Evolutionary conservation across 163 green algal genomes (phyloP).

Genomic region (Prototheca wickerhamii): DNA sequence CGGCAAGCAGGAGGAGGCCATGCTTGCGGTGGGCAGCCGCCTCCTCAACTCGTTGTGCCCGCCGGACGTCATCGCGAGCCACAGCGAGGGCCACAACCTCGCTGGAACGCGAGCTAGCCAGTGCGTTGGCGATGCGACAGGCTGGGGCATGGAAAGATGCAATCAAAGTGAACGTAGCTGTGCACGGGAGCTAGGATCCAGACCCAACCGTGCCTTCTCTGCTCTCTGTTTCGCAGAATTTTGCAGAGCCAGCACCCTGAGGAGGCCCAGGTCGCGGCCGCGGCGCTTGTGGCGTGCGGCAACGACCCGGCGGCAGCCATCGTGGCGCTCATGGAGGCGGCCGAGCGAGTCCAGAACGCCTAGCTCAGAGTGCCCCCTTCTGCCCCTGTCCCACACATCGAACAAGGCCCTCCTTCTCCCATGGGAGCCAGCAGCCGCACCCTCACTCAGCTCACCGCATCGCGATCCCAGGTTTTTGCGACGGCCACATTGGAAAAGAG

Average conservation of each 20-base stretch:
- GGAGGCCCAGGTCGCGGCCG: slow-evolving; percentile 31
- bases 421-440: no score
- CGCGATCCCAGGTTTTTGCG: no score
- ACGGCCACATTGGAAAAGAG: no score
- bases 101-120: not conserved
- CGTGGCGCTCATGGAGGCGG: slow-evolving; percentile 23
- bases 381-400: no score
- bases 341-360: not conserved
- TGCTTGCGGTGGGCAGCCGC: not conserved
- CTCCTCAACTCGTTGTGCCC: not conserved
- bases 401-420: no score
- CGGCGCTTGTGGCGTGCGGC: slow-evolving; percentile 14
- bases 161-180: no score
- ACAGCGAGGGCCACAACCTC: not conserved
- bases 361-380: no score
- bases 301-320: slow-evolving; percentile 21
- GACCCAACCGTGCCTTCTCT: not conserved
- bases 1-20: not conserved
- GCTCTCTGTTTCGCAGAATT: not conserved
- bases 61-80: not conserved
- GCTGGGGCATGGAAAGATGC: no score
- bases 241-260: slow-evolving; percentile 3
- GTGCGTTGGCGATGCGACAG: not conserved
- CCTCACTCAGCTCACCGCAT: no score
- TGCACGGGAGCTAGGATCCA: no score